Conservation (phyloP, 2,329 filamentous ascomycete genomes). For the Westerdykella aurantiaca region DNA sequence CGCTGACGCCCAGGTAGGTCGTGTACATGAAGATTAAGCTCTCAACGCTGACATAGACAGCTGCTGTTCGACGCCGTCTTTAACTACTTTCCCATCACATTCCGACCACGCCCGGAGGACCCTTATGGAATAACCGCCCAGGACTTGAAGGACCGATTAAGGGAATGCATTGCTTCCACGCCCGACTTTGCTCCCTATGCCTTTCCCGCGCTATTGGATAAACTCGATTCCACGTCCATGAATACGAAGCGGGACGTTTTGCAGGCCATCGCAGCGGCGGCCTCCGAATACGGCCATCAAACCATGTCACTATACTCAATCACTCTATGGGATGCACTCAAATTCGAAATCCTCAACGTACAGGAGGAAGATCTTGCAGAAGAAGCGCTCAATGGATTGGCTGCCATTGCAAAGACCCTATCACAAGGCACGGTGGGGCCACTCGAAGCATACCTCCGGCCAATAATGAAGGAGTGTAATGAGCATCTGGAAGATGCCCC, state of each 20-base stretch:
- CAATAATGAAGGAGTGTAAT: slow-evolving; percentile 61
- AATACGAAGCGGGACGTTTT: slow-evolving; percentile 66
- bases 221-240: slow-evolving; percentile 62
- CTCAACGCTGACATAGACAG: slow-evolving; percentile 6
- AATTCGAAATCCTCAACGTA: slow-evolving; percentile 62
- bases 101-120: slow-evolving; percentile 62
- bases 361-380: slow-evolving; percentile 61
- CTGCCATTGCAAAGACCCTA: slow-evolving; percentile 51
- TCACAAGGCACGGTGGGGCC: slow-evolving; percentile 46
- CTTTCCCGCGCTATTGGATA: slow-evolving; percentile 62
- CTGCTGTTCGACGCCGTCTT: slow-evolving; percentile 63
- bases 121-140: slow-evolving; percentile 65
- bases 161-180: slow-evolving; percentile 59
- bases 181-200: slow-evolving; percentile 59
- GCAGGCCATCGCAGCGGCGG: slow-evolving; percentile 56
- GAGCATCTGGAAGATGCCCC: slow-evolving; percentile 63
- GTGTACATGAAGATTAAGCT: background rate
- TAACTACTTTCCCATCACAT: slow-evolving; percentile 68
- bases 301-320: slow-evolving; percentile 59
- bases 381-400: slow-evolving; percentile 52
- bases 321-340: slow-evolving; percentile 62
- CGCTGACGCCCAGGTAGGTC: slow-evolving; percentile 52
- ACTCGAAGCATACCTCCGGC: slow-evolving; percentile 51
- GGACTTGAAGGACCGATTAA: slow-evolving; percentile 58
- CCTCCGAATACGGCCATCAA: slow-evolving; percentile 53